Conservation (phyloP, 139 green algal genomes). For the Closterium sp. region DNA sequence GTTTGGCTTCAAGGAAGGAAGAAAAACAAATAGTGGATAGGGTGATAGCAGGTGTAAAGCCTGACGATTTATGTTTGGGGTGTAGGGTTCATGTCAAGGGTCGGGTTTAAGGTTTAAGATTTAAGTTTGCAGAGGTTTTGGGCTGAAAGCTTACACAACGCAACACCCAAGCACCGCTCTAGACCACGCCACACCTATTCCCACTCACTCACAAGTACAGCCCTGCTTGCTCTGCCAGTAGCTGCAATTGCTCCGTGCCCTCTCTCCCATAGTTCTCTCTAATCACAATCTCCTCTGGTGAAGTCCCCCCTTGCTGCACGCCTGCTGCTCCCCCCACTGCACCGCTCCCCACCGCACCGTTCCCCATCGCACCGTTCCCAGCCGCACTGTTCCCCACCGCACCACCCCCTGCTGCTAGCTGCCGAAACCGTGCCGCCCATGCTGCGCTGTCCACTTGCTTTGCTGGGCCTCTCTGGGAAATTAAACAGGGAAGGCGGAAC, state of each 20-base stretch:
- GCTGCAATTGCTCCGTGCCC: not conserved
- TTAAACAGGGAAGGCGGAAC: not conserved
- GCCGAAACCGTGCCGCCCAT: not conserved
- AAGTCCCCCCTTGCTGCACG: not conserved
- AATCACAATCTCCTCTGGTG: constrained; percentile 1
- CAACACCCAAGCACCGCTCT: not conserved
- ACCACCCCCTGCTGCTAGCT: not conserved
- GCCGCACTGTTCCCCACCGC: not conserved
- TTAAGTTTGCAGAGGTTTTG: too few relatives aligned
- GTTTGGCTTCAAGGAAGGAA: constrained; percentile 54
- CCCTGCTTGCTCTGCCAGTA: constrained; percentile 9
- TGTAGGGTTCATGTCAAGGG: too few relatives aligned
- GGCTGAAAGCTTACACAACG: too few relatives aligned
- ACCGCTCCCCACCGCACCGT: too few relatives aligned
- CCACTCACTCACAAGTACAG: constrained; percentile 12
- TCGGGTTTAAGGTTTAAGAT: too few relatives aligned
- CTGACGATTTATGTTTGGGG: too few relatives aligned
- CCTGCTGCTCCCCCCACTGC: not conserved
- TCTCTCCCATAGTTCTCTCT: too few relatives aligned
- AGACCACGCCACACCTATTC: not conserved
- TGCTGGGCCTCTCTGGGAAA: not conserved
- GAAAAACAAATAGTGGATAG: constrained; percentile 58
- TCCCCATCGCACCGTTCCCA: not conserved
- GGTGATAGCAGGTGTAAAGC: too few relatives aligned
- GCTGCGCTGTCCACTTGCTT: not conserved